A percentile compares a stretch with the other conserved stretches of the same genome.
phyloP scores from a whole-genome alignment of 495 filamentous ascomycete species.

The Aspergillus bridgeri region DNA sequence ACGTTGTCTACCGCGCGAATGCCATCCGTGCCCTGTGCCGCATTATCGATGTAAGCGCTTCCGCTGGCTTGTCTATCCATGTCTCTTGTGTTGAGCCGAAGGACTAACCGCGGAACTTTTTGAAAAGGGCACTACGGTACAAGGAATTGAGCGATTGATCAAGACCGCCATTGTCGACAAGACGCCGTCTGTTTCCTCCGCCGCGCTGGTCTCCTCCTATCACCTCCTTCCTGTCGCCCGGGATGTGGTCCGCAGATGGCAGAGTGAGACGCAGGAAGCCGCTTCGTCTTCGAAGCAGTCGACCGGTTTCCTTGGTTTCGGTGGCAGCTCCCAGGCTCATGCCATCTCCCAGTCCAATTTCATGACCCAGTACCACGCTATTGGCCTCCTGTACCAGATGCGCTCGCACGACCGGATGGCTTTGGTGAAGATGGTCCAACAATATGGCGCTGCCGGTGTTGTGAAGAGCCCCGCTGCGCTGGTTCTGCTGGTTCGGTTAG shows the following conservation, averaged over 20 bases:
- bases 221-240: slow-evolving; percentile 94
- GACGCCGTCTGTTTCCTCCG: slow-evolving; percentile 95
- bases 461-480: slow-evolving; percentile 93
- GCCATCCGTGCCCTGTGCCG: slow-evolving; percentile 93
- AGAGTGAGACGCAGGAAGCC: slow-evolving; percentile 97
- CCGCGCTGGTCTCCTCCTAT: slow-evolving; percentile 95
- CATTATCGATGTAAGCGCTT: slow-evolving; percentile 82
- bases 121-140: slow-evolving; percentile 82
- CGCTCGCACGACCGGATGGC: slow-evolving; percentile 96
- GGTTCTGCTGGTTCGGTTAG: slow-evolving; percentile 86
- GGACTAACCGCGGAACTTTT: not conserved
- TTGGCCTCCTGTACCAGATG: slow-evolving; percentile 98
- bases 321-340: slow-evolving; percentile 62
- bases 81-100: slow-evolving; percentile 4
- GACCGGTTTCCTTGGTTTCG: slow-evolving; percentile 86
- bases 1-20: slow-evolving; percentile 94
- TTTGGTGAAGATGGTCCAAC: slow-evolving; percentile 99
- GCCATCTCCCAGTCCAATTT: slow-evolving; percentile 70
- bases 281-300: slow-evolving; percentile 85
- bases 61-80: not conserved
- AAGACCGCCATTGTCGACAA: slow-evolving; percentile 99
- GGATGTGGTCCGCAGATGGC: slow-evolving; percentile 96
- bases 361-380: slow-evolving; percentile 98
- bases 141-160: slow-evolving; percentile 96
- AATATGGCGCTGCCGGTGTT: slow-evolving; percentile 85